Conservation (phyloP, 495 filamentous ascomycete species). For the Annulohypoxylon maeteangense region DNA sequence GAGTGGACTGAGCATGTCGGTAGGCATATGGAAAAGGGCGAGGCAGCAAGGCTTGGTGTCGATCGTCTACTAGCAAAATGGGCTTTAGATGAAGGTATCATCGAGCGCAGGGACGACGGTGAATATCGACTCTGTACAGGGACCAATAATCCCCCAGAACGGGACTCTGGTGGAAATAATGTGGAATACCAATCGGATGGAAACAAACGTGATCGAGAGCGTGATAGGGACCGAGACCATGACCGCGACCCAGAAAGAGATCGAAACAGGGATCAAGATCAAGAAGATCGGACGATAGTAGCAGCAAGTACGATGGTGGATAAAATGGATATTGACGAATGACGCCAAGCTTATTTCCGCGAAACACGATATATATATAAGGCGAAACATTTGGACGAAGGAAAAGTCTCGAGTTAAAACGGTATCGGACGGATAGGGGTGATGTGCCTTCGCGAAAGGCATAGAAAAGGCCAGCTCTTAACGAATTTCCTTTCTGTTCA, state of each 20-base stretch:
- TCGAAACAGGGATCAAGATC: slow-evolving; percentile 23
- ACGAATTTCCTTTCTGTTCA: slow-evolving; percentile 37
- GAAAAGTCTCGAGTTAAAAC: neutral
- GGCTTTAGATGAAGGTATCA: slow-evolving; percentile 67
- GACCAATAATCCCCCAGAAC: slow-evolving; percentile 41
- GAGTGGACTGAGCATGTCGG: slow-evolving; percentile 93
- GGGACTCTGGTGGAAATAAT: slow-evolving; percentile 46
- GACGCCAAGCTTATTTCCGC: slow-evolving; percentile 12
- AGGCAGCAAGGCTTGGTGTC: slow-evolving; percentile 60
- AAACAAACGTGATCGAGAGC: slow-evolving; percentile 26
- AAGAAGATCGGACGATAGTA: slow-evolving; percentile 45
- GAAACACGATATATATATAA: neutral
- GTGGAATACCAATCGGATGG: slow-evolving; percentile 44
- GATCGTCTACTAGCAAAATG: slow-evolving; percentile 64
- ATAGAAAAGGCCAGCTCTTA: slow-evolving; percentile 6
- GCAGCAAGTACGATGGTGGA: slow-evolving; percentile 48
- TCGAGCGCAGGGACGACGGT: slow-evolving; percentile 62
- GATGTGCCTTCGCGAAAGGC: slow-evolving; percentile 1
- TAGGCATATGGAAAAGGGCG: slow-evolving; percentile 79
- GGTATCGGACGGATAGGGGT: slow-evolving; percentile 8
- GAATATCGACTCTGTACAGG: slow-evolving; percentile 60
- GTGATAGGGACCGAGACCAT: slow-evolving; percentile 8
- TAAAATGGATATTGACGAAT: slow-evolving; percentile 52
- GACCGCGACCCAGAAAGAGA: slow-evolving; percentile 11
- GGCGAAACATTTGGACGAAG: slow-evolving; percentile 15